phyloP scores from a whole-genome alignment of 2,329 filamentous ascomycete genomes.

The Colletotrichum sp. region DNA sequence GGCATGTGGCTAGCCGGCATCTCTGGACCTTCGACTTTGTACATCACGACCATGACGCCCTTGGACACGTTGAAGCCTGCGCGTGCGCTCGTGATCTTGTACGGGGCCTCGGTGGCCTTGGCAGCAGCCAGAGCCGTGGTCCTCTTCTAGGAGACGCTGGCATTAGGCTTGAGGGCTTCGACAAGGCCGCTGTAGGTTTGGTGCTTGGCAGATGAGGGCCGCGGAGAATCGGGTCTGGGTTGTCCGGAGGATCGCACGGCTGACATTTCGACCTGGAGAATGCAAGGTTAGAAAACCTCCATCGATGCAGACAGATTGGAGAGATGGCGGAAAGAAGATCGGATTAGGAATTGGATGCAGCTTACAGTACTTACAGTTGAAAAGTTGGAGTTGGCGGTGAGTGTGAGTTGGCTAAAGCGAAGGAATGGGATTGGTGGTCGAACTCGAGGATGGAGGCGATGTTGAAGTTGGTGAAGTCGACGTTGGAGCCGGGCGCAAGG shows the following conservation, averaged over 20 bases:
- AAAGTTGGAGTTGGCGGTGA: neutral
- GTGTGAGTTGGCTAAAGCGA: neutral
- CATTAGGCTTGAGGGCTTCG: neutral
- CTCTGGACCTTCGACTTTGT: neutral
- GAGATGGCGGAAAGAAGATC: neutral
- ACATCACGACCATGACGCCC: neutral
- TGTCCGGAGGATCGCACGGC: neutral
- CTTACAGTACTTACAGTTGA: neutral
- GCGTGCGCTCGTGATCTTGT: neutral
- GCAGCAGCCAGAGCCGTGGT: neutral
- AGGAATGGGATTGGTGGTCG: neutral
- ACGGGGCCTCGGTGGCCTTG: neutral
- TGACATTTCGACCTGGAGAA: neutral
- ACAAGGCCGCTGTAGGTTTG: neutral
- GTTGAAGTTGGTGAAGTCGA: too few species aligned
- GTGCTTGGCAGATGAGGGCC: neutral
- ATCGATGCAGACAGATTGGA: neutral
- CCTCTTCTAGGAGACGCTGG: neutral
- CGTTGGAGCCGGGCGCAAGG: too few species aligned
- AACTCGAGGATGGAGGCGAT: neutral
- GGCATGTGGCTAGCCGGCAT: neutral
- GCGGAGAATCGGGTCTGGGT: neutral
- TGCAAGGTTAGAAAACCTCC: neutral
- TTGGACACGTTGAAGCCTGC: neutral
- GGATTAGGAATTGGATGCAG: neutral